phyloP scores from a whole-genome alignment of 306 rosid species.

The Casuarina cunninghamiana region DNA sequence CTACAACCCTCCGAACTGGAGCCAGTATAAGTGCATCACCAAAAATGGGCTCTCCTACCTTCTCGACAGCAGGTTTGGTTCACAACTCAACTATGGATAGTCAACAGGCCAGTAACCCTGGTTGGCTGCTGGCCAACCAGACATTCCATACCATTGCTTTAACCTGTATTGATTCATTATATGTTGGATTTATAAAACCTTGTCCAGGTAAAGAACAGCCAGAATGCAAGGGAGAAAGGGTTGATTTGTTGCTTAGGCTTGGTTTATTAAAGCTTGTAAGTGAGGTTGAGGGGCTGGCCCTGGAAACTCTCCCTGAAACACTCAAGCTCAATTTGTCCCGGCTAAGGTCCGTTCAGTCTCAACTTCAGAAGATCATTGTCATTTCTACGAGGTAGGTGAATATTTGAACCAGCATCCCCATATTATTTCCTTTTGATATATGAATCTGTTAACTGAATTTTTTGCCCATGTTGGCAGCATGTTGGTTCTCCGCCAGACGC shows the following conservation, averaged over 20 bases:
- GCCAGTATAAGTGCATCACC: conserved; percentile 16
- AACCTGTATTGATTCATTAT: conserved; percentile 1
- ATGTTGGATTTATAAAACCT: conserved; percentile 1
- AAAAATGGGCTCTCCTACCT: conserved; percentile 7
- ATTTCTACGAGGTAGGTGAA: conserved; percentile 34
- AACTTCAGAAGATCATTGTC: conserved; percentile 38
- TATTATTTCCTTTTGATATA: neutral
- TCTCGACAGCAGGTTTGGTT: conserved; percentile 5
- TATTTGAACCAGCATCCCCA: neutral
- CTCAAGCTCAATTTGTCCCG: conserved; percentile 34
- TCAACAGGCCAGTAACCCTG: neutral
- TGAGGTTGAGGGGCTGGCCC: conserved; percentile 28
- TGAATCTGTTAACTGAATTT: neutral
- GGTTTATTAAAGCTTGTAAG: conserved; percentile 45
- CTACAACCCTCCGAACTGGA: conserved; percentile 34
- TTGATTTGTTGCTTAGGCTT: conserved; percentile 38
- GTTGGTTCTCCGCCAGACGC: conserved; percentile 33
- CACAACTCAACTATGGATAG: neutral
- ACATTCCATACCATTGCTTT: neutral
- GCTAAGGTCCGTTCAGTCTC: conserved; percentile 41
- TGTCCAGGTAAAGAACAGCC: conserved; percentile 25
- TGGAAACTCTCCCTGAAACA: conserved; percentile 39
- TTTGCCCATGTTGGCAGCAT: conserved; percentile 18
- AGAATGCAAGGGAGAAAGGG: conserved; percentile 36
- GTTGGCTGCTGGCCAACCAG: too few relatives aligned